phyloP scores from a whole-genome alignment of 1,284 basidiomycete genomes.

The Cutaneotrichosporon sp. region DNA sequence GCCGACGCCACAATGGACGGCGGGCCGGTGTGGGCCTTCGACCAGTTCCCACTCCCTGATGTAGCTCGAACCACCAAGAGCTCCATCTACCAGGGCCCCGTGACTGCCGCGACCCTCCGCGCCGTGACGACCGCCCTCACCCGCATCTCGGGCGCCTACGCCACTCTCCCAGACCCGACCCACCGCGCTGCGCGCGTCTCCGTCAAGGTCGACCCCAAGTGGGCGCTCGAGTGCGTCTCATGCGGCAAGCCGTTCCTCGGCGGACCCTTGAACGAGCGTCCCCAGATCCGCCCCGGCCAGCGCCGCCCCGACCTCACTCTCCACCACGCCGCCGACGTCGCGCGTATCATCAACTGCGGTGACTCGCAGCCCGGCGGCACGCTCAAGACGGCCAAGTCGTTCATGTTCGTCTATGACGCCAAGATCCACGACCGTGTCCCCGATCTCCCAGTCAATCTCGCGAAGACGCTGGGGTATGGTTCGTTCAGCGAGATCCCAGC shows the following conservation, averaged over 20 bases:
- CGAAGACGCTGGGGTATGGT: slow-evolving; percentile 24
- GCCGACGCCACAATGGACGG: slow-evolving; percentile 56
- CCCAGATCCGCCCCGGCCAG: slow-evolving; percentile 50
- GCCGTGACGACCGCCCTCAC: slow-evolving; percentile 52
- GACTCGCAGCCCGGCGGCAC: slow-evolving; percentile 57
- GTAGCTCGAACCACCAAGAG: slow-evolving; percentile 52
- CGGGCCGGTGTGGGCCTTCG: slow-evolving; percentile 57
- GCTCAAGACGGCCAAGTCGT: slow-evolving; percentile 42
- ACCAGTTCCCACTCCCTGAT: slow-evolving; percentile 53
- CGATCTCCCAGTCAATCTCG: slow-evolving; percentile 30
- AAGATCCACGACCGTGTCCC: slow-evolving; percentile 42
- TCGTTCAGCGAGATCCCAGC: slow-evolving; percentile 30
- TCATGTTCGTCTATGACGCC: slow-evolving; percentile 55
- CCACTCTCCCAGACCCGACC: slow-evolving; percentile 15
- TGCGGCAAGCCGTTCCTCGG: slow-evolving; percentile 48
- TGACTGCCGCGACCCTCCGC: slow-evolving; percentile 50
- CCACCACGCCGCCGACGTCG: slow-evolving; percentile 51
- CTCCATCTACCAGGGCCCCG: slow-evolving; percentile 53
- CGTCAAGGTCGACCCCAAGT: slow-evolving; percentile 24
- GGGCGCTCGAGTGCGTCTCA: slow-evolving; percentile 41
- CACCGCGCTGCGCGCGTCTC: slow-evolving; percentile 15
- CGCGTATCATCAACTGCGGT: slow-evolving; percentile 51
- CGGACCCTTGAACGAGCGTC: slow-evolving; percentile 50
- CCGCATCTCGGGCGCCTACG: slow-evolving; percentile 36
- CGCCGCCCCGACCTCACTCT: slow-evolving; percentile 41